A percentile compares a stretch with the other conserved stretches of the same genome.
Evolutionary conservation across 192 early-diverging fungal genomes (phyloP).

Genomic region (Powellomyces hirtus): DNA sequence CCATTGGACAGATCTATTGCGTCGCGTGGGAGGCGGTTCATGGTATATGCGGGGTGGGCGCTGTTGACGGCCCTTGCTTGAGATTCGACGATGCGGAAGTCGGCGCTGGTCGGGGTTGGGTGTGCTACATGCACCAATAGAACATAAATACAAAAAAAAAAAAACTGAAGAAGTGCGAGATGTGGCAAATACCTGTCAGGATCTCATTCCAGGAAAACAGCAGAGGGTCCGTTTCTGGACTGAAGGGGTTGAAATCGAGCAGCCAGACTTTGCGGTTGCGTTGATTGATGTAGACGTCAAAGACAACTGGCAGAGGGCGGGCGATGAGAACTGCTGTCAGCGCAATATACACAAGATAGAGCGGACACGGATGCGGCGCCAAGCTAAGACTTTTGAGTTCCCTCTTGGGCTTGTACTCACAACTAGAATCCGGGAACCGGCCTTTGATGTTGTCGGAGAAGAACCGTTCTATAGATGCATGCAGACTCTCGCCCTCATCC

Average conservation of each 20-base stretch:
- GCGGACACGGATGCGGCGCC: no score
- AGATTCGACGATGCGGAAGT: conserved; percentile 35
- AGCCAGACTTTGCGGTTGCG: conserved; percentile 64
- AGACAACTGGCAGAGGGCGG: conserved; percentile 61
- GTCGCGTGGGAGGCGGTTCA: conserved; percentile 71
- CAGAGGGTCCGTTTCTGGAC: conserved; percentile 72
- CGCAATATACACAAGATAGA: no score
- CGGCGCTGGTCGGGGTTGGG: neutral
- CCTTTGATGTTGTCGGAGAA: conserved; percentile 62
- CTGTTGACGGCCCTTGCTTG: conserved; percentile 41
- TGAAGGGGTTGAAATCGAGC: conserved; percentile 92
- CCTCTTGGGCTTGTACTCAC: conserved; percentile 41
- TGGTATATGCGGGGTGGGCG: conserved; percentile 55
- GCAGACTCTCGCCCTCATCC: conserved; percentile 53
- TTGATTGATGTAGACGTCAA: conserved; percentile 84
- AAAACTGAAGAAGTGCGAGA: neutral
- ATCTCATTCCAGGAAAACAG: conserved; percentile 85
- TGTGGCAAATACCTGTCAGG: conserved; percentile 42
- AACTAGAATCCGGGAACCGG: conserved; percentile 65
- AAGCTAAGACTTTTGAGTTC: no score
- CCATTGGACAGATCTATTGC: conserved; percentile 73
- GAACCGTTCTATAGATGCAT: conserved; percentile 44
- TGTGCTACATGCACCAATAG: neutral
- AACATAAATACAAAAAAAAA: neutral
- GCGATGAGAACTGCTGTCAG: neutral